These are phyloP conservation scores for Pisolithus thermaeus DNA, from an alignment of 1,284 basidiomycete species.

Conservation along the genomic window DNA sequence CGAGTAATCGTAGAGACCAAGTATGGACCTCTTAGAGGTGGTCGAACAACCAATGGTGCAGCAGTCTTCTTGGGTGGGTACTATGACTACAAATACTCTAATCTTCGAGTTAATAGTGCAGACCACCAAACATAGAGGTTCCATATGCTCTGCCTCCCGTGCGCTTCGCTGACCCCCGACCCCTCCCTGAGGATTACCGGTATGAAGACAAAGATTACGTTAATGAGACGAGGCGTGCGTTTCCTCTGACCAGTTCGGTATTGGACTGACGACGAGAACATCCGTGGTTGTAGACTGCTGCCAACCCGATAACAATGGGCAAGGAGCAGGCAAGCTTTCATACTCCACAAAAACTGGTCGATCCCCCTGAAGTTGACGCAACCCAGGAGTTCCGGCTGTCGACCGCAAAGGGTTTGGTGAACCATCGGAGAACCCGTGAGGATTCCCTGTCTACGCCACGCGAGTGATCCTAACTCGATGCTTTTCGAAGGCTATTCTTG, in stretches of 20 bases:
- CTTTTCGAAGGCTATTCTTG: constrained; percentile 49
- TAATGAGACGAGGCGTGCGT: constrained; percentile 52
- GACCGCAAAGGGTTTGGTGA: constrained; percentile 62
- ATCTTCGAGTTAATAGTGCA: neutral
- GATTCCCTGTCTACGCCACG: neutral
- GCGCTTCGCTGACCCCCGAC: constrained; percentile 58
- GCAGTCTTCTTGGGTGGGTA: constrained; percentile 56
- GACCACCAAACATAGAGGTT: constrained; percentile 43
- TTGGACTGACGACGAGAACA: neutral
- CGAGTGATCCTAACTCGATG: constrained; percentile 1
- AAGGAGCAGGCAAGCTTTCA: constrained; percentile 39
- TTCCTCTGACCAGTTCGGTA: neutral
- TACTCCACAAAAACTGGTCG: neutral
- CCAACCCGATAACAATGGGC: constrained; percentile 62
- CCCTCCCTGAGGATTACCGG: constrained; percentile 45
- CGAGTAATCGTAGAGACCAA: constrained; percentile 47
- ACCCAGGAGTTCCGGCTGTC: constrained; percentile 34
- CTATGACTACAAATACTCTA: too few species aligned
- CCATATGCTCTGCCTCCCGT: constrained; percentile 63
- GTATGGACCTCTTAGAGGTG: constrained; percentile 52
- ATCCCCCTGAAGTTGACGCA: neutral
- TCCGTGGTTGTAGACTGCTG: constrained; percentile 39
- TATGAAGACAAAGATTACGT: constrained; percentile 62
- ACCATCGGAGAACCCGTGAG: constrained; percentile 67
- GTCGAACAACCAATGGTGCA: constrained; percentile 52